Percentiles rank a stretch among this genome's conserved stretches.
Conservation (phyloP, 805 yeast species). For the Spathaspora hagerdaliae region DNA sequence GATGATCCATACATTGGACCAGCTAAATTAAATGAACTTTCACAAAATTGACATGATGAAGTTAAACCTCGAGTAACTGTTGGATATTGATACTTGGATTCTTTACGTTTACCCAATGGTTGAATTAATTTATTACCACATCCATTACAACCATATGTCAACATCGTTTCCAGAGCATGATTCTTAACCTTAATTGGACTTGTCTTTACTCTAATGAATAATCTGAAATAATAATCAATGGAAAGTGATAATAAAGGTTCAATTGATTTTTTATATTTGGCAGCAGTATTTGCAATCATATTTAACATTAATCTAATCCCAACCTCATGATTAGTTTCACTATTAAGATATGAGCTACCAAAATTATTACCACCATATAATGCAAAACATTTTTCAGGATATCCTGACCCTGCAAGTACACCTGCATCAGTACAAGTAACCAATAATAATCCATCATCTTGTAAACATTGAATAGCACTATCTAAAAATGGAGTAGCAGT, state of each 20-base stretch:
- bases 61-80: slow-evolving; percentile 49
- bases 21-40: slow-evolving; percentile 65
- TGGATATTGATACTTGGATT: slow-evolving; percentile 53
- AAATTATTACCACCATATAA: slow-evolving; percentile 90
- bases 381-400: slow-evolving; percentile 95
- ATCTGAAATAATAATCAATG: slow-evolving; percentile 88
- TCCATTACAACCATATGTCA: slow-evolving; percentile 80
- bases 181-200: slow-evolving; percentile 81
- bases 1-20: slow-evolving; percentile 94
- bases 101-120: slow-evolving; percentile 60
- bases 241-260: slow-evolving; percentile 85
- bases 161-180: slow-evolving; percentile 70
- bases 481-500: slow-evolving; percentile 95
- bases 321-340: slow-evolving; percentile 86
- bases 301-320: slow-evolving; percentile 82
- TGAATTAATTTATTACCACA: slow-evolving; percentile 75
- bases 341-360: slow-evolving; percentile 47
- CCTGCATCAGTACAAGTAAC: slow-evolving; percentile 97
- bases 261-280: slow-evolving; percentile 79
- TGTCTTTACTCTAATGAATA: slow-evolving; percentile 72
- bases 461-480: slow-evolving; percentile 80
- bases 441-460: slow-evolving; percentile 77
- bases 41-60: slow-evolving; percentile 69
- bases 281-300: slow-evolving; percentile 77
- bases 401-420: slow-evolving; percentile 91